Base-by-base conservation (phyloP, 495 filamentous ascomycete genomes). In the Parachaetomium inaequale region DNA sequence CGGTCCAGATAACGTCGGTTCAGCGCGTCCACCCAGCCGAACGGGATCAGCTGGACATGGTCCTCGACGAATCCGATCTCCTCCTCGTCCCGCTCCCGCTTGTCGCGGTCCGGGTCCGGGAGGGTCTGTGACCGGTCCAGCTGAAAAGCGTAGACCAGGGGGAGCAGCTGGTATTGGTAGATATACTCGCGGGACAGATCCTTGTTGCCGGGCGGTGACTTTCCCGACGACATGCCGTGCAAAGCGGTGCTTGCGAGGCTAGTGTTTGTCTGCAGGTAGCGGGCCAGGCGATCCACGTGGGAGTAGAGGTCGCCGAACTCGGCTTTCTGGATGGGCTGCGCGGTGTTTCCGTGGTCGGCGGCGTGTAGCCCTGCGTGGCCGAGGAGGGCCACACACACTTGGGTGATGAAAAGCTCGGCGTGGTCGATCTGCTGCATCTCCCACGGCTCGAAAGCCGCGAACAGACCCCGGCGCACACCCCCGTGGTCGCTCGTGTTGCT, bases 361-460 rank as follows among this genome's bases (percentile, higher is more conserved):
- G 42, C 42, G 42, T 4, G 42, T n/a, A n/a, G n/a, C n/a, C n/a
- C n/a, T n/a, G n/a, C n/a, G 8, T 23, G 42, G 2, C 10, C 42
- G 42, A 45, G n/a, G 1, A 17, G 11, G 19, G 15, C 25, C 54
- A 43, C 14, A 56, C 36, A 23, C 54, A 4, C 25, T n/a, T n/a
- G n/a, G n/a, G 4, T 56, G 25, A 45, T 43, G 36, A 56, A 56
- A 4, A 7, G 0, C 23, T 56, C n/a, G 54, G 8, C 54, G 21
- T 56, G 54, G 38, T 56, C 54, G 17, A 56, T 12, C 11, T 45
- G 36, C 25, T 56, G 54, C 54, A 56, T 1, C 0, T 56, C 54
- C 54, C 54, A 56, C 14, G 54, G 36, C 14, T 28, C 23, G 54
- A 56, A 45, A 25, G 36, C 36, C 25, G 54, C 4, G 10, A 56